Evolutionary conservation across 805 yeast species (phyloP), one percentile per base, ranked within the genome.

Genomic region (Candida mattraensis): DNA sequence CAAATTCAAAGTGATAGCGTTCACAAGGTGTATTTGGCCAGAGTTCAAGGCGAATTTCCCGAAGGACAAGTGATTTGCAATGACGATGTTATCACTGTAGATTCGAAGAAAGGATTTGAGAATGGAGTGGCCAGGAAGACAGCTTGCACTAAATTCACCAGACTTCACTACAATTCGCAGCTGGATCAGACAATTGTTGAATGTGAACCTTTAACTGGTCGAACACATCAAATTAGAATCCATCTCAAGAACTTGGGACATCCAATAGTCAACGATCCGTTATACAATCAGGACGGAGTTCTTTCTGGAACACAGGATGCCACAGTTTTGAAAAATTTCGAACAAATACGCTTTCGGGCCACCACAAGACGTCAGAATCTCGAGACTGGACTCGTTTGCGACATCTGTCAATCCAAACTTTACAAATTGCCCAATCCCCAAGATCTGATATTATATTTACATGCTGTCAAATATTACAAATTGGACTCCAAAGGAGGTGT

Each of bases 211-310:
- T 40, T 69, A 5, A 71, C 79, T 1, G 82, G 82, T 0, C 61
- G 71, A 42, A 73, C 73, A 53, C 82, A 76, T 53, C 82, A 76
- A 51, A 74, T 76, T 17, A 57, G 82, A 9, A 72, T 76, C 5
- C 82, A 76, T 51, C 53, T 76, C 9, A 52, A 78, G 15, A 69
- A 73, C 43, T 31, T 75, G 42, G 69, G 70, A 0, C 51, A 43
- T 41, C 65, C 67, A 2, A 64, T 64, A 3, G 50, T 41, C 5
- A 64, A 64, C 29, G 69, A 64, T 42, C 62, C 64, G 6, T 32
- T 63, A 10, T 64, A 63, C 34, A 40, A 39, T 17, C 19, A 29
- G 24, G 25, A 35, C 9, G 49, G 49, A 7, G 12, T 42, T 8
- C 22, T 42, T 11, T 32, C 44, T 14, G 24, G 19, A 16, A 32